Base-by-base conservation (phyloP, 2,329 filamentous ascomycete genomes). In the Nemania bipapillata region DNA sequence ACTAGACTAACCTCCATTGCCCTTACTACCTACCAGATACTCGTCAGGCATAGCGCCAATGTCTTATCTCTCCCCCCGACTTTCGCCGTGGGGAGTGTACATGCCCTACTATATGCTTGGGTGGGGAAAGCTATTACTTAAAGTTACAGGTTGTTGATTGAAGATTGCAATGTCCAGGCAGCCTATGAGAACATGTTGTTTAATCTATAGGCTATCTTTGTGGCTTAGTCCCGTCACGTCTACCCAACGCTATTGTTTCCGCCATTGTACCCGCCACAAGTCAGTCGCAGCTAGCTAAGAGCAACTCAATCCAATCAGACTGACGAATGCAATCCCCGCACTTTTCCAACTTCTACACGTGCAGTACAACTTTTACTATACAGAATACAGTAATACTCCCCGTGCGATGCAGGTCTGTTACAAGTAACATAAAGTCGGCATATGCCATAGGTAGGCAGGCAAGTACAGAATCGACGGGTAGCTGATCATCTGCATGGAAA, bases 61-160 rank as follows among this genome's bases (percentile, higher is more conserved):
- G 53, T 53, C 62, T 69, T 65, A 69, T 65, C 66, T 65, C 26
- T 68, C 58, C 42, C 56, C 57, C 60, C 47, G 63, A 57, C 50
- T 50, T 60, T 47, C 24, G 42, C 37, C 32, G 40, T 55, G 65
- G 54, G 65, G 57, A 26, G 47, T 15, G 22, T n/a, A 50, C 47
- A 15, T 15, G 24, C 40, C n/a, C 40, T 45, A n/a, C n/a, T n/a
- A n/a, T n/a, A 45, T 49, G 20, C 47, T 28, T n/a, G 50, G 47
- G 42, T 56, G 45, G 55, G 35, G 45, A 61, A n/a, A 57, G 42
- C 15, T 26, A 17, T 45, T 60, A 6, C 20, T 26, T 40, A 22
- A 15, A 47, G 32, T 26, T 22, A n/a, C 17, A 40, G 20, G 26
- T 53, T 55, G 32, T 35, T 26, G 58, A 47, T 63, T 24, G 35